Evolutionary conservation across 495 filamentous ascomycete genomes (phyloP).

Genomic region (Platismatia glauca): DNA sequence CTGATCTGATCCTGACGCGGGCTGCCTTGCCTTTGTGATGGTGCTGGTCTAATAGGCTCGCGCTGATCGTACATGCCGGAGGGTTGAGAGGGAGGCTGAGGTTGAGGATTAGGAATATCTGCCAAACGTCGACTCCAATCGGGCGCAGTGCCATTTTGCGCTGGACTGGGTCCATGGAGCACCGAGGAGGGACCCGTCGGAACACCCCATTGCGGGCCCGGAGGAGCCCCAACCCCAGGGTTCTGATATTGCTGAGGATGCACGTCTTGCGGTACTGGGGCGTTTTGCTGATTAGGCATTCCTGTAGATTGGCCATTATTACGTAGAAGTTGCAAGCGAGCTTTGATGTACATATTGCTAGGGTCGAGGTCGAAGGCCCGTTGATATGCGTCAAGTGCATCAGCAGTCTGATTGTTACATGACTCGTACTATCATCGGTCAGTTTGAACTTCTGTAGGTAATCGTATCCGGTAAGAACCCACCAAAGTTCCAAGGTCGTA

Average conservation of each 20-base stretch:
- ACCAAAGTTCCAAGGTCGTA: slow-evolving; percentile 96
- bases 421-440: slow-evolving; percentile 69
- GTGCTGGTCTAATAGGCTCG: slow-evolving; percentile 57
- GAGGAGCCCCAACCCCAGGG: slow-evolving; percentile 58
- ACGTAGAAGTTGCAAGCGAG: slow-evolving; percentile 76
- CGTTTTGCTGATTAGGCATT: slow-evolving; percentile 53
- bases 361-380: slow-evolving; percentile 92
- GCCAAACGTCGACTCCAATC: slow-evolving; percentile 71
- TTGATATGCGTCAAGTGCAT: slow-evolving; percentile 93
- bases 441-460: slow-evolving; percentile 19
- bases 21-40: slow-evolving; percentile 57
- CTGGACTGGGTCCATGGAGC: slow-evolving; percentile 51
- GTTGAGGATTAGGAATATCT: slow-evolving; percentile 48
- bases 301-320: slow-evolving; percentile 66
- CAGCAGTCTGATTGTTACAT: slow-evolving; percentile 96
- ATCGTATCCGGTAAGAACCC: slow-evolving; percentile 36
- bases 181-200: slow-evolving; percentile 48
- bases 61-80: slow-evolving; percentile 68
- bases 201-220: slow-evolving; percentile 75
- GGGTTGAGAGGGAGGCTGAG: slow-evolving; percentile 47
- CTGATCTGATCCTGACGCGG: slow-evolving; percentile 62
- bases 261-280: slow-evolving; percentile 74
- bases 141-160: slow-evolving; percentile 57
- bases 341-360: slow-evolving; percentile 90
- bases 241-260: slow-evolving; percentile 76